Conservation (phyloP, 2,329 filamentous ascomycete genomes). For the Arthrobotrys iridis region DNA sequence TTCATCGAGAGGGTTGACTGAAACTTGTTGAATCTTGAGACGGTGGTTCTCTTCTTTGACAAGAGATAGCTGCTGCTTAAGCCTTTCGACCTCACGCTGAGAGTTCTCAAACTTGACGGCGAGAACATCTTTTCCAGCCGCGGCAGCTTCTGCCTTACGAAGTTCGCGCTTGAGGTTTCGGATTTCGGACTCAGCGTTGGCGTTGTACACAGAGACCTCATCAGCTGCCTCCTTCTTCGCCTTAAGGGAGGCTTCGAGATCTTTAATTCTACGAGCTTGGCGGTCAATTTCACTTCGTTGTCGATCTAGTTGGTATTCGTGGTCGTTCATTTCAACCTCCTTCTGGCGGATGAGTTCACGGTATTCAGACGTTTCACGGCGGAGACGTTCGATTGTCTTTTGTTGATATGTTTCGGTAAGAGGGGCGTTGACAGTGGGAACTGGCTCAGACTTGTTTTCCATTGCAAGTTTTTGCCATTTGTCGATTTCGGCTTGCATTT, state of each 20-base stretch:
- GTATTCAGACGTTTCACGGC: conserved; percentile 45
- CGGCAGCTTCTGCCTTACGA: conserved; percentile 45
- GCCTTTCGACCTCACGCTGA: conserved; percentile 44
- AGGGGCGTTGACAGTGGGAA: conserved; percentile 37
- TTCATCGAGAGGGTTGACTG: conserved; percentile 25
- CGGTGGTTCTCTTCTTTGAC: conserved; percentile 48
- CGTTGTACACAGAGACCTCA: conserved; percentile 26
- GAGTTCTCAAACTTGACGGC: conserved; percentile 29
- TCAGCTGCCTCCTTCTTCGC: conserved; percentile 33
- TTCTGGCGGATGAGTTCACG: conserved; percentile 46
- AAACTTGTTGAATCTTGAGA: conserved; percentile 35
- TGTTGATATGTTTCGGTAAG: conserved; percentile 50
- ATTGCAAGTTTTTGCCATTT: conserved; percentile 52
- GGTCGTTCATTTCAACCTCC: conserved; percentile 49
- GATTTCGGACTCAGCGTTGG: conserved; percentile 42
- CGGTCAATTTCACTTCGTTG: conserved; percentile 49
- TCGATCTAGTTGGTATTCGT: conserved; percentile 50
- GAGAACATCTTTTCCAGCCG: conserved; percentile 45
- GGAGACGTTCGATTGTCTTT: conserved; percentile 51
- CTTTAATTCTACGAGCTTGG: conserved; percentile 46
- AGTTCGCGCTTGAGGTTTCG: conserved; percentile 46
- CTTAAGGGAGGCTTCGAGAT: conserved; percentile 42
- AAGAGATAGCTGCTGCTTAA: conserved; percentile 40
- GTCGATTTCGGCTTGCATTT: conserved; percentile 51
- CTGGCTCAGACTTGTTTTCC: conserved; percentile 26